Conservation (phyloP, 139 green algal genomes). For the Mychonastes homosphaera region DNA sequence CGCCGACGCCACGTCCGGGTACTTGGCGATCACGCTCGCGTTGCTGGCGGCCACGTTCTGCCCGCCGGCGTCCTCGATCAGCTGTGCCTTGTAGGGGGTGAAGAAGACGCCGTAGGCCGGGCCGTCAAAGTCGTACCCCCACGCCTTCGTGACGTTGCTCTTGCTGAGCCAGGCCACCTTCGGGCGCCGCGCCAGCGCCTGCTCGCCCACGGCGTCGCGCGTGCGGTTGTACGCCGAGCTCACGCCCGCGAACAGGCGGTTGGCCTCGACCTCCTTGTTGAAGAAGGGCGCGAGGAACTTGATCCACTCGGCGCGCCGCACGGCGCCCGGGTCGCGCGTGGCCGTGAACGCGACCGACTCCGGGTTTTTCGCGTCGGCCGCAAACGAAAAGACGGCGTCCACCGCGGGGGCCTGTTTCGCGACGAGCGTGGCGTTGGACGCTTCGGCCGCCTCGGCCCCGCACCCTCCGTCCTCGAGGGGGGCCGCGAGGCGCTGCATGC, state of each 20-base stretch:
- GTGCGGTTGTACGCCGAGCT: slow-evolving; percentile 29
- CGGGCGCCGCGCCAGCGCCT: too few species aligned
- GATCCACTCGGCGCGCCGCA: slow-evolving; percentile 70
- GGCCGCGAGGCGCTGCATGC: slow-evolving; percentile 45
- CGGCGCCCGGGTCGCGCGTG: slow-evolving; percentile 33
- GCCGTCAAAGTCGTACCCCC: neutral
- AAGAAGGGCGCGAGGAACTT: slow-evolving; percentile 79
- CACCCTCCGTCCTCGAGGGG: slow-evolving; percentile 18
- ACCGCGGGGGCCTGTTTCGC: neutral
- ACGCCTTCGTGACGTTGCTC: slow-evolving; percentile 5
- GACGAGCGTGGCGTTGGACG: neutral
- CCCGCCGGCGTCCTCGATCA: slow-evolving; percentile 4
- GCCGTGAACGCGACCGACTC: slow-evolving; percentile 42
- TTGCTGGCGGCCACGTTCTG: neutral
- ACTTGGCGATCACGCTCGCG: neutral
- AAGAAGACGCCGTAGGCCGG: neutral
- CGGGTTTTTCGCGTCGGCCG: neutral
- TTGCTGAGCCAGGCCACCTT: too few species aligned
- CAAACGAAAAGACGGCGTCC: slow-evolving; percentile 29
- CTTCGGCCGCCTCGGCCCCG: too few species aligned
- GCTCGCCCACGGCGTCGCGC: too few species aligned
- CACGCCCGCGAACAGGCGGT: slow-evolving; percentile 34
- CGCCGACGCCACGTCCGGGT: too few species aligned
- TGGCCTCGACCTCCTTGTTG: slow-evolving; percentile 59
- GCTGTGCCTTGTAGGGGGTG: slow-evolving; percentile 27